These are phyloP conservation scores for Irpex lacteus DNA, from an alignment of 1,284 basidiomycete species.

Conservation along the genomic window DNA sequence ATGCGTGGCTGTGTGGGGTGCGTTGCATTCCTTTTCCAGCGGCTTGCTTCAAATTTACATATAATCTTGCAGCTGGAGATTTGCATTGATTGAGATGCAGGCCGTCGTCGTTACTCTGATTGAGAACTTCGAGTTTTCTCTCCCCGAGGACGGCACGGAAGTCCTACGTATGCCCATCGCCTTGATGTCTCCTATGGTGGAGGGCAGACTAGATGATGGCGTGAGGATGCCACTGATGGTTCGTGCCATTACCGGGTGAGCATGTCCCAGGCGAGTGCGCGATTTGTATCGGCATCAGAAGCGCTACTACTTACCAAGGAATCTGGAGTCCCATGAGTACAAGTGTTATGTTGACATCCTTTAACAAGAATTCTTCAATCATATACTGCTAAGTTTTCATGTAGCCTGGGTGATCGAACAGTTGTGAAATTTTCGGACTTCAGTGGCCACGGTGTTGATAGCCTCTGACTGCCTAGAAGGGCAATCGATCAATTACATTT, in stretches of 20 bases:
- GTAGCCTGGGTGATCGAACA: no score
- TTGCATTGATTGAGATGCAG: conserved; percentile 8
- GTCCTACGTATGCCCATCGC: conserved; percentile 21
- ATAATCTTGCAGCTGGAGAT: conserved; percentile 7
- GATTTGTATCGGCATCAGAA: no score
- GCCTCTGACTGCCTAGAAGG: no score
- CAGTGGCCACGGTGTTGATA: no score
- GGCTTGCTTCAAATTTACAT: background rate
- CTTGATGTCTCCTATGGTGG: conserved; percentile 20
- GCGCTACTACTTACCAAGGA: no score
- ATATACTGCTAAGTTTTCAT: no score
- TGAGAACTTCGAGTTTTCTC: conserved; percentile 16
- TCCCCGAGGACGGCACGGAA: conserved; percentile 16
- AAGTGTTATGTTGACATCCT: no score
- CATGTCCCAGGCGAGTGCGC: background rate
- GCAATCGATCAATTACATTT: no score
- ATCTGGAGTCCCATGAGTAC: no score
- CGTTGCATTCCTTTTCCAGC: background rate
- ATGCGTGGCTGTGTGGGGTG: conserved; percentile 9
- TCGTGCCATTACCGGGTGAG: background rate
- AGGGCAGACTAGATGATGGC: conserved; percentile 18
- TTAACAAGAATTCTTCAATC: no score
- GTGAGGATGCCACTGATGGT: conserved; percentile 20
- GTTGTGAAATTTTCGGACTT: no score
- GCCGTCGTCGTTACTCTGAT: conserved; percentile 10